A percentile compares a stretch with the other conserved stretches of the same genome.
phyloP scores from a whole-genome alignment of 1,139 yeast species.

The Yamadazyma triangularis region DNA sequence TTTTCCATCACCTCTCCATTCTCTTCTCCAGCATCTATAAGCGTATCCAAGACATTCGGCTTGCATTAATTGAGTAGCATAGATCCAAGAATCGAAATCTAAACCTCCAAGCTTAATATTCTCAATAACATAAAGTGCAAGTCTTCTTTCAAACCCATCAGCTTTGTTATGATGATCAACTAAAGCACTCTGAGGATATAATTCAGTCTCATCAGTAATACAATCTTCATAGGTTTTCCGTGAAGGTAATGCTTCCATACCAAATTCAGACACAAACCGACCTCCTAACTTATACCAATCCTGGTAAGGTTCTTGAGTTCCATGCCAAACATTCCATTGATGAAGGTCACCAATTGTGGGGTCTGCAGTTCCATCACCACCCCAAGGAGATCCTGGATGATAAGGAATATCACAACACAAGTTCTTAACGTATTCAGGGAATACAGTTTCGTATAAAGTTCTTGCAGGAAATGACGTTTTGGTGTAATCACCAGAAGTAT shows the following conservation, averaged over 20 bases:
- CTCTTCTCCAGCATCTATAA: conserved; percentile 38
- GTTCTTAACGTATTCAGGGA: conserved; percentile 23
- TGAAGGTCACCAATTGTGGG: conserved; percentile 37
- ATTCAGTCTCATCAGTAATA: conserved; percentile 23
- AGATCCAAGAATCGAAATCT: conserved; percentile 36
- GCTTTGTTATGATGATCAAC: conserved; percentile 40
- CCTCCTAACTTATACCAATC: conserved; percentile 33
- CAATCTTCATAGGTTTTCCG: conserved; percentile 18
- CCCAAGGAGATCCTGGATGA: conserved; percentile 38
- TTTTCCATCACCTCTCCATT: conserved; percentile 31
- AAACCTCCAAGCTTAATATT: conserved; percentile 25
- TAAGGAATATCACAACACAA: conserved; percentile 23
- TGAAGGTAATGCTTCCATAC: conserved; percentile 37
- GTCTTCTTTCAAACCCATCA: conserved; percentile 36
- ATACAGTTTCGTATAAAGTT: conserved; percentile 27
- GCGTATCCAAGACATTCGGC: conserved; percentile 42
- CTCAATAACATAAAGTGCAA: conserved; percentile 39
- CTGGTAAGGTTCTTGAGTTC: conserved; percentile 36
- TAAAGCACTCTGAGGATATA: conserved; percentile 28
- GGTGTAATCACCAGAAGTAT: conserved; percentile 22
- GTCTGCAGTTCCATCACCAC: conserved; percentile 27
- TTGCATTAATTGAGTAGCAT: conserved; percentile 45
- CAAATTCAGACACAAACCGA: conserved; percentile 42
- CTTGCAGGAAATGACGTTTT: conserved; percentile 34
- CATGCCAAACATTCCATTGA: conserved; percentile 49